Evolutionary conservation across 2,329 filamentous ascomycete species (phyloP).

Genomic region (Nemania sp.): DNA sequence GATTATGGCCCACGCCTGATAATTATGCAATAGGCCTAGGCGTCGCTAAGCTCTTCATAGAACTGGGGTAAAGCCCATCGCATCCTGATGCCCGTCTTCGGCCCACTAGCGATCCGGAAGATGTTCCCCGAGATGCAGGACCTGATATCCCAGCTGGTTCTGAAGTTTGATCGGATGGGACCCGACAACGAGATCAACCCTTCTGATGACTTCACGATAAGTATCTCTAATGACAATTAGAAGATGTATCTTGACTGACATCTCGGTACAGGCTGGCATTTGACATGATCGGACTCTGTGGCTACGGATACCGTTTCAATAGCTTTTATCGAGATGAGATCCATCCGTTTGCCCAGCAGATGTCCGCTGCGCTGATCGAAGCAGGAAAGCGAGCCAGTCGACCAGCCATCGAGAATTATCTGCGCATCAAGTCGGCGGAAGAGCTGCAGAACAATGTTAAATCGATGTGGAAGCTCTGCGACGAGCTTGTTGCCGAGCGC

Average conservation of each 20-base stretch:
- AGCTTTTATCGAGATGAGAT: constrained; percentile 24
- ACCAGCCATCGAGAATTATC: constrained; percentile 10
- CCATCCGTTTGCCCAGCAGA: constrained; percentile 22
- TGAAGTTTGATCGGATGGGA: constrained; percentile 21
- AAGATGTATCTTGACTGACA: background rate
- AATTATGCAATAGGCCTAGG: background rate
- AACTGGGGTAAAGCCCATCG: constrained; percentile 26
- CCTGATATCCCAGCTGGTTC: constrained; percentile 22
- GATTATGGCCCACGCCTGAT: background rate
- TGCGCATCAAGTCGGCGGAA: constrained; percentile 14
- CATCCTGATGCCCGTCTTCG: constrained; percentile 23
- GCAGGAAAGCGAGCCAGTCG: constrained; percentile 23
- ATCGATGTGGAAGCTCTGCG: constrained; percentile 23
- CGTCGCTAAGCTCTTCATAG: constrained; percentile 6
- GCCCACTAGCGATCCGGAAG: constrained; percentile 18
- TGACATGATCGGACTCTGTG: constrained; percentile 22
- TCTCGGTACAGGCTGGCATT: constrained; percentile 20
- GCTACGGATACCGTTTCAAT: constrained; percentile 25
- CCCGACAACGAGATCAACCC: constrained; percentile 18
- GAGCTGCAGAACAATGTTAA: constrained; percentile 16
- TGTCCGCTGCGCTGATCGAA: constrained; percentile 15
- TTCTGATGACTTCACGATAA: constrained; percentile 26
- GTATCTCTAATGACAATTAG: background rate
- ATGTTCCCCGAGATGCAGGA: constrained; percentile 27
- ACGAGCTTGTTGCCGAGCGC: constrained; percentile 23